These are phyloP conservation scores for Microbotryum silenes-acaulis DNA, from an alignment of 1,284 basidiomycete genomes.

Conservation along the genomic window DNA sequence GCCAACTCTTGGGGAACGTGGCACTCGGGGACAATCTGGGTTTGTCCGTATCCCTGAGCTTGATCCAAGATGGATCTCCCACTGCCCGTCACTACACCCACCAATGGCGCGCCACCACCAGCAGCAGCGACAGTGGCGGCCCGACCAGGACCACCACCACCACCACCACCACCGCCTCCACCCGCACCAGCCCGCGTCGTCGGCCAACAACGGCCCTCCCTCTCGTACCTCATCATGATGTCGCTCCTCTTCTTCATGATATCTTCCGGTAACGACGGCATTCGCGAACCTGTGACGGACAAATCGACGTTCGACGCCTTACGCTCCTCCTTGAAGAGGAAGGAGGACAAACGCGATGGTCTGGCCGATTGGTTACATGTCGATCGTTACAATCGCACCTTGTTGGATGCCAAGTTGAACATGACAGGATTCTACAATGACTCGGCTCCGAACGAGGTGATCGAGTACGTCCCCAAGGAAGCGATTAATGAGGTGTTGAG, in stretches of 20 bases:
- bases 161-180: neutral
- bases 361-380: neutral
- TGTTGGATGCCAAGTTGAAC: slow-evolving; percentile 12
- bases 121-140: too few relatives aligned
- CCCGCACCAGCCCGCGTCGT: neutral
- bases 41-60: too few relatives aligned
- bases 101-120: too few relatives aligned
- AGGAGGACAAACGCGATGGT: neutral
- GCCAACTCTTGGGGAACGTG: too few relatives aligned
- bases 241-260: slow-evolving; percentile 33
- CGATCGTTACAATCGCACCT: slow-evolving; percentile 1
- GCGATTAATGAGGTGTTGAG: slow-evolving; percentile 3
- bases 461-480: slow-evolving; percentile 4
- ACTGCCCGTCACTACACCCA: too few relatives aligned
- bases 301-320: slow-evolving; percentile 11
- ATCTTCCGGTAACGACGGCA: slow-evolving; percentile 7
- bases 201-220: slow-evolving; percentile 15
- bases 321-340: slow-evolving; percentile 14
- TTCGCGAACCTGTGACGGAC: slow-evolving; percentile 9
- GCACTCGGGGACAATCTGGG: too few relatives aligned
- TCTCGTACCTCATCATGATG: slow-evolving; percentile 34
- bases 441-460: neutral
- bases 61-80: too few relatives aligned
- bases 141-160: too few relatives aligned
- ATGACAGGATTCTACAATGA: slow-evolving; percentile 1